Percentiles rank a stretch among this genome's conserved stretches.
Evolutionary conservation across 2,329 filamentous ascomycete species (phyloP).

Genomic region (Nothophoma quercina): DNA sequence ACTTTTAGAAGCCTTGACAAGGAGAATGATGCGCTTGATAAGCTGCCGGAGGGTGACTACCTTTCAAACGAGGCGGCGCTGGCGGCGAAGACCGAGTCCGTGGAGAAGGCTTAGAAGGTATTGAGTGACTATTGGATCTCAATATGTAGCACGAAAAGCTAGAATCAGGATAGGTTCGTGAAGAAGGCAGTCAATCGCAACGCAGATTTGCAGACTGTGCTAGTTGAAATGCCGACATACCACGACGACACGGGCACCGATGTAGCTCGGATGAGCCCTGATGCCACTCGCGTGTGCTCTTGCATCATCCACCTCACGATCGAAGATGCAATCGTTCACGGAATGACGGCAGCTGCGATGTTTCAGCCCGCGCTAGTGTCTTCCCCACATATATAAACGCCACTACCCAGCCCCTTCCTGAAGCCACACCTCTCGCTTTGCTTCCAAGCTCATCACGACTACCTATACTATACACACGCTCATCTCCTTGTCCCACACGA

Average conservation of each 20-base stretch:
- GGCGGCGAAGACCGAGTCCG: constrained; percentile 19
- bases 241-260: no score
- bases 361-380: constrained; percentile 1
- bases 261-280: no score
- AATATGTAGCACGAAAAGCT: background rate
- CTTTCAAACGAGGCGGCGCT: constrained; percentile 24
- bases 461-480: background rate
- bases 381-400: background rate
- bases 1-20: constrained; percentile 37
- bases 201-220: background rate
- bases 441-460: background rate
- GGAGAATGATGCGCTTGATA: constrained; percentile 43
- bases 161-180: background rate
- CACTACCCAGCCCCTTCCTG: constrained; percentile 1
- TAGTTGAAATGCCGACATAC: no score
- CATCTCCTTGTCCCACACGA: background rate
- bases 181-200: background rate
- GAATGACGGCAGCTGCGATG: background rate
- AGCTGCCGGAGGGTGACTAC: constrained; percentile 37
- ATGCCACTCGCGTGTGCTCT: background rate
- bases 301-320: background rate
- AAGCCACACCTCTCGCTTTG: background rate
- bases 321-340: background rate
- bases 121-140: background rate
- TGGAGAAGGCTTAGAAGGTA: constrained; percentile 15